Percentiles rank a stretch among this genome's conserved stretches.
Evolutionary conservation across 805 yeast species (phyloP).

Genomic region (Metschnikowia gelsemii): DNA sequence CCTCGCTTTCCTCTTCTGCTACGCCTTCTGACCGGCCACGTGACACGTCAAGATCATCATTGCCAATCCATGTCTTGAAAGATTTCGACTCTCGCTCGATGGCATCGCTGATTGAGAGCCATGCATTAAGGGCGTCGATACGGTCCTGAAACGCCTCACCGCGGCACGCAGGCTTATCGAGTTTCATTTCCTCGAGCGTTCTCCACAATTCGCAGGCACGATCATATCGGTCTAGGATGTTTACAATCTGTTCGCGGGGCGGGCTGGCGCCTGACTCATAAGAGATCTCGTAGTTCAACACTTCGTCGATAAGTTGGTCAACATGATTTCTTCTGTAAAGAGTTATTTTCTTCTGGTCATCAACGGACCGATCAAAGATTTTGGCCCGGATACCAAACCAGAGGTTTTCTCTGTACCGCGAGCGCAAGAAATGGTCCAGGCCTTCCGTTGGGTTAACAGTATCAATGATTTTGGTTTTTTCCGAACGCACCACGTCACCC

Average conservation of each 20-base stretch:
- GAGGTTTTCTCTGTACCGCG: slow-evolving; percentile 63
- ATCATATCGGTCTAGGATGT: slow-evolving; percentile 59
- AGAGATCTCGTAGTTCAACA: slow-evolving; percentile 59
- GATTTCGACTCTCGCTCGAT: slow-evolving; percentile 60
- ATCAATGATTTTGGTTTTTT: slow-evolving; percentile 71
- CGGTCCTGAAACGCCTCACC: slow-evolving; percentile 61
- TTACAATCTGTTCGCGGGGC: slow-evolving; percentile 50
- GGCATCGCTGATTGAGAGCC: slow-evolving; percentile 75
- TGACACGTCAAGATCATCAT: slow-evolving; percentile 68
- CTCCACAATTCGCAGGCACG: slow-evolving; percentile 77
- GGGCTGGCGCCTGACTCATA: slow-evolving; percentile 34
- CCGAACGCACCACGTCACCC: slow-evolving; percentile 91
- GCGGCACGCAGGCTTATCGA: slow-evolving; percentile 71
- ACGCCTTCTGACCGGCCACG: slow-evolving; percentile 24
- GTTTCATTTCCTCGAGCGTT: slow-evolving; percentile 70
- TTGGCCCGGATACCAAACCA: slow-evolving; percentile 90
- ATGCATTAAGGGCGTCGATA: slow-evolving; percentile 76
- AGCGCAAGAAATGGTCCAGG: slow-evolving; percentile 50
- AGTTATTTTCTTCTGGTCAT: slow-evolving; percentile 70
- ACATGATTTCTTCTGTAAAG: slow-evolving; percentile 69
- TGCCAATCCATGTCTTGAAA: slow-evolving; percentile 79
- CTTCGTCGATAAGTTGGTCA: slow-evolving; percentile 68
- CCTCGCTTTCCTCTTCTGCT: slow-evolving; percentile 15
- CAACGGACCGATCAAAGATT: slow-evolving; percentile 73
- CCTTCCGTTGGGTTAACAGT: slow-evolving; percentile 39